Evolutionary conservation across 1,284 basidiomycete genomes (phyloP).

Genomic region (Ceratobasidium sp.): DNA sequence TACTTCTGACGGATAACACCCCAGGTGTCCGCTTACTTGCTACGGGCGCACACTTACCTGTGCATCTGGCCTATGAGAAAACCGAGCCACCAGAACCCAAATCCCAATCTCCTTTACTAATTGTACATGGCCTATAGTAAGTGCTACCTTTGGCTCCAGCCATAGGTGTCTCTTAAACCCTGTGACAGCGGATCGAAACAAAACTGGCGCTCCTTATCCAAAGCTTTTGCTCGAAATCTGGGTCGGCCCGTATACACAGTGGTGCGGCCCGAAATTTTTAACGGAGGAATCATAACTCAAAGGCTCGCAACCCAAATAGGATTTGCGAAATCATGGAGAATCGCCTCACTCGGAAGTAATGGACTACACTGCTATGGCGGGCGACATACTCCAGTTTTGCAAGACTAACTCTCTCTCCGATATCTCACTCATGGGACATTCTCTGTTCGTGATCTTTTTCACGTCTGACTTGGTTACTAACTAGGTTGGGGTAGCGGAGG

Average conservation of each 20-base stretch:
- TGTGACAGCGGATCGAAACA: slow-evolving; percentile 72
- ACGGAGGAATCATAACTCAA: too few relatives aligned
- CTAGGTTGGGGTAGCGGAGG: slow-evolving; percentile 67
- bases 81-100: slow-evolving; percentile 25
- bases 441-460: slow-evolving; percentile 64
- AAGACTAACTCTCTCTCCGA: slow-evolving; percentile 58
- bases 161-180: neutral
- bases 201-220: slow-evolving; percentile 77
- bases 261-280: slow-evolving; percentile 51
- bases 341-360: slow-evolving; percentile 75
- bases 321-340: slow-evolving; percentile 82
- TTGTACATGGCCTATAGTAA: slow-evolving; percentile 73
- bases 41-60: neutral
- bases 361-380: slow-evolving; percentile 75
- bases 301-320: too few relatives aligned
- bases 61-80: slow-evolving; percentile 33
- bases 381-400: slow-evolving; percentile 70
- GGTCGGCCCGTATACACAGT: slow-evolving; percentile 72
- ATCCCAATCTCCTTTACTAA: slow-evolving; percentile 56
- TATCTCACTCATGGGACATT: slow-evolving; percentile 81
- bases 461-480: neutral
- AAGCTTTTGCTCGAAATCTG: slow-evolving; percentile 64
- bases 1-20: too few relatives aligned
- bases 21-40: neutral
- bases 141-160: slow-evolving; percentile 44